Percentiles rank a stretch among this genome's conserved stretches.
phyloP scores from a whole-genome alignment of 768 basidiomycete genomes.

The Suillus brevipes region DNA sequence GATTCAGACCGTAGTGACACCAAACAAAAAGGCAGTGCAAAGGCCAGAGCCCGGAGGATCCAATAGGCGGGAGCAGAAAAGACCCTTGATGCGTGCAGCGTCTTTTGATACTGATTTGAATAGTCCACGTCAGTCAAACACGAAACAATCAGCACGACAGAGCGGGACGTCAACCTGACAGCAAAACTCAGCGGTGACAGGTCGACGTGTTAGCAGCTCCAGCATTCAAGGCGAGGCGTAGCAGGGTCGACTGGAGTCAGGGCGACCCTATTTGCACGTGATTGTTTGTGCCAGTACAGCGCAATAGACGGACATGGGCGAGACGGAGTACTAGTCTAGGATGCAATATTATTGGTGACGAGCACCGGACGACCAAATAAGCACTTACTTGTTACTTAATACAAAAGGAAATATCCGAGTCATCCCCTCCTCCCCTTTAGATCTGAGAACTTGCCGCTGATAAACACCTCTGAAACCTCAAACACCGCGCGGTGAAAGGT shows the following conservation, averaged over 20 bases:
- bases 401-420: too few relatives aligned
- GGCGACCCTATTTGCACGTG: neutral
- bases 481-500: neutral
- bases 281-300: neutral
- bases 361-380: too few relatives aligned
- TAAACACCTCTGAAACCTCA: too few relatives aligned
- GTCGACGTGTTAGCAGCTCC: neutral
- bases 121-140: neutral
- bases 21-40: neutral
- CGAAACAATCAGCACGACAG: neutral
- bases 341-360: neutral
- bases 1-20: neutral
- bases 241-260: neutral
- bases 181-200: neutral
- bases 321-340: neutral
- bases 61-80: neutral
- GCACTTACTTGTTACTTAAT: neutral
- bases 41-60: neutral
- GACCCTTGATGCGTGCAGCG: neutral
- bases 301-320: neutral
- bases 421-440: too few relatives aligned
- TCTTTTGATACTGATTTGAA: neutral
- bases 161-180: neutral
- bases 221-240: neutral
- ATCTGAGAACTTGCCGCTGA: too few relatives aligned